Percentiles rank a stretch among this genome's conserved stretches.
Evolutionary conservation across 192 early-diverging fungal genomes (phyloP).

Genomic region (Chytriomyces hyalinus): DNA sequence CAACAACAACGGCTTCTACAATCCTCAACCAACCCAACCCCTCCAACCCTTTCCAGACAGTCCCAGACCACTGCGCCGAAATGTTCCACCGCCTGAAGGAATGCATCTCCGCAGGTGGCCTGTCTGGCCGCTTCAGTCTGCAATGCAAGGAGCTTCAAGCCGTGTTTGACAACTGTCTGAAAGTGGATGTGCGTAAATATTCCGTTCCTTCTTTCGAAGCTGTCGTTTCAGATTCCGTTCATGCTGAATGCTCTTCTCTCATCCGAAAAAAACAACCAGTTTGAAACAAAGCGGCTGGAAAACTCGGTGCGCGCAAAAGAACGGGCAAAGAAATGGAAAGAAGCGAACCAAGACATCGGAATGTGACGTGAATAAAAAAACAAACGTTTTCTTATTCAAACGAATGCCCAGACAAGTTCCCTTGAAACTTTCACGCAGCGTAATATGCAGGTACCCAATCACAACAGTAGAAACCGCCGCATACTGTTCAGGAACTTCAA

Average conservation of each 20-base stretch:
- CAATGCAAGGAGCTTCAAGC: neutral
- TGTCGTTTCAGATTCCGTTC: neutral
- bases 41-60: neutral
- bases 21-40: neutral
- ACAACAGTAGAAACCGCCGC: too few species aligned
- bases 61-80: neutral
- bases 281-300: neutral
- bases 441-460: too few species aligned
- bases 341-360: neutral
- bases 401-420: too few species aligned
- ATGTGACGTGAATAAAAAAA: neutral
- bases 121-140: neutral
- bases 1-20: neutral
- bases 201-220: neutral
- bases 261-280: neutral
- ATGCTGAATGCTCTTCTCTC: neutral
- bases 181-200: neutral
- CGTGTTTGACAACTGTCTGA: neutral
- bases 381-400: too few species aligned
- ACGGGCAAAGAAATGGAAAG: slow-evolving; percentile 17
- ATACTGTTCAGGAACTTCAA: too few species aligned
- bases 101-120: neutral
- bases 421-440: too few species aligned
- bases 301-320: neutral
- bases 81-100: neutral